Conservation (phyloP, 352 stramenopile species). For the Phytophthora uliginosa region DNA sequence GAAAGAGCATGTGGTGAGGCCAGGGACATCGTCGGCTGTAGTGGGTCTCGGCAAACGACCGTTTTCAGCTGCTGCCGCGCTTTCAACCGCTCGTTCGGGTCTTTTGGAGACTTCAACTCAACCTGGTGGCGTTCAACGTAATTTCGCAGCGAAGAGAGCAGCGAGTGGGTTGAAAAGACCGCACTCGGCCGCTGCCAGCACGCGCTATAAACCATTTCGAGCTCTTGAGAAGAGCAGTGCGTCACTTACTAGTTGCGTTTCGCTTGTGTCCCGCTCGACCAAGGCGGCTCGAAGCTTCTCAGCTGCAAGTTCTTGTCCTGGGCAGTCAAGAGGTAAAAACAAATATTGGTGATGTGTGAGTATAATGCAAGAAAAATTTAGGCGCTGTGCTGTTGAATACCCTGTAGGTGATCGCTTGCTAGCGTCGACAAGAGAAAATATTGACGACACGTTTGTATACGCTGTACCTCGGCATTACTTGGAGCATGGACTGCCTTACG, state of each 20-base stretch:
- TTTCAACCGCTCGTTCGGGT: conserved; percentile 6
- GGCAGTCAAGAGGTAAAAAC: conserved; percentile 28
- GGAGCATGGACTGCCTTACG: conserved; percentile 52
- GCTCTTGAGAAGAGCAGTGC: conserved; percentile 26
- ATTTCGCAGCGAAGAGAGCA: conserved; percentile 1
- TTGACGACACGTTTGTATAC: conserved; percentile 71
- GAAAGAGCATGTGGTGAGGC: conserved; percentile 28
- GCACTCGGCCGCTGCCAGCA: conserved; percentile 34
- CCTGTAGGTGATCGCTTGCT: conserved; percentile 21
- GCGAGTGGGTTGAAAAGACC: conserved; percentile 28
- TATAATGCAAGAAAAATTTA: background rate
- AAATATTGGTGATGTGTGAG: background rate
- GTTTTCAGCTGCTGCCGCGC: conserved; percentile 30
- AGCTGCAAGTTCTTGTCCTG: conserved; percentile 11
- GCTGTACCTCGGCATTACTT: conserved; percentile 70
- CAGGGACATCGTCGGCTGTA: background rate
- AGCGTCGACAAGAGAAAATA: conserved; percentile 26
- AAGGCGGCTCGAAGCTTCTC: conserved; percentile 24
- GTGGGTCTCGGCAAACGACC: conserved; percentile 17
- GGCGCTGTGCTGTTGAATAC: background rate
- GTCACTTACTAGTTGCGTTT: conserved; percentile 26
- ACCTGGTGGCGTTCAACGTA: background rate
- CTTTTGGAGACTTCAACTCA: conserved; percentile 4
- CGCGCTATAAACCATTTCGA: conserved; percentile 16
- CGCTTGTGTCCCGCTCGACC: conserved; percentile 11